phyloP scores from a whole-genome alignment of 305 asterid genomes.

The Fraxinus dipetala region DNA sequence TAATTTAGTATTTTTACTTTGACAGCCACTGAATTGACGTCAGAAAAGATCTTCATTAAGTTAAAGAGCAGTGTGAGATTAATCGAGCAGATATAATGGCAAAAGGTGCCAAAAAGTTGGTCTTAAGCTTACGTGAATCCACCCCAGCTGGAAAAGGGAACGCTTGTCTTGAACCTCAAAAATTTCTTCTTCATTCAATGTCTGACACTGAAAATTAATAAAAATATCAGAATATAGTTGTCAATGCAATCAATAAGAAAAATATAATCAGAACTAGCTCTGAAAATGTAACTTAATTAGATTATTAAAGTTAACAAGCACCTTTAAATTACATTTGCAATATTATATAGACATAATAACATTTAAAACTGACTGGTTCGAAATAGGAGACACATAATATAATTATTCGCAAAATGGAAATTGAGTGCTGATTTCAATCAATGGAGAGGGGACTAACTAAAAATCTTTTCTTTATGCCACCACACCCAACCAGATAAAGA shows the following conservation, averaged over 20 bases:
- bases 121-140: constrained; percentile 92
- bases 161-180: constrained; percentile 76
- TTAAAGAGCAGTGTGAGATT: constrained; percentile 5
- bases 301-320: constrained; percentile 1
- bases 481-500: neutral
- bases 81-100: neutral
- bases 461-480: neutral
- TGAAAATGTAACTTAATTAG: constrained; percentile 2
- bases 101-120: constrained; percentile 18
- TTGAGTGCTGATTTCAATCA: constrained; percentile 4
- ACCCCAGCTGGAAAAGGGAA: constrained; percentile 88
- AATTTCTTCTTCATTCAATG: constrained; percentile 94
- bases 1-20: neutral
- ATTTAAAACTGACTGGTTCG: constrained; percentile 6
- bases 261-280: neutral
- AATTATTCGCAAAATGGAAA: constrained; percentile 4
- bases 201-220: constrained; percentile 67
- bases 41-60: neutral
- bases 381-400: neutral
- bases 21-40: neutral
- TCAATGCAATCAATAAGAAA: neutral
- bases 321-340: neutral
- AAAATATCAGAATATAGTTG: constrained; percentile 18
- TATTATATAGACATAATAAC: constrained; percentile 3
- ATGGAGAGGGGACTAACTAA: constrained; percentile 1